Evolutionary conservation across 2,329 filamentous ascomycete genomes (phyloP).

Genomic region (Thelonectria blattea): DNA sequence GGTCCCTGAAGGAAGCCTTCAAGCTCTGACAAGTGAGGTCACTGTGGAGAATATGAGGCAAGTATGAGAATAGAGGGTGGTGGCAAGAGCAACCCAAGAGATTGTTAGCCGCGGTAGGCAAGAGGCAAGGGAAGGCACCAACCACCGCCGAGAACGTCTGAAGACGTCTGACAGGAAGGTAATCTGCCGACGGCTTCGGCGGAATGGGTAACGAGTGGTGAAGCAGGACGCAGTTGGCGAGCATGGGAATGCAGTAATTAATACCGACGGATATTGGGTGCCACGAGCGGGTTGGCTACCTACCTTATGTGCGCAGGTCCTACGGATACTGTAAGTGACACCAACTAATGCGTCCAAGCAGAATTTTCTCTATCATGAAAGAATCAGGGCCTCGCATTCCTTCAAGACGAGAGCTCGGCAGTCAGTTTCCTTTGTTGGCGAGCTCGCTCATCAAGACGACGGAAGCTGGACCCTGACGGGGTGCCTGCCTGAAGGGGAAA

Average conservation of each 20-base stretch:
- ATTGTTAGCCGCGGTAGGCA: background rate
- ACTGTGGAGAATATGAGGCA: constrained; percentile 20
- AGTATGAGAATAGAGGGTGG: constrained; percentile 3
- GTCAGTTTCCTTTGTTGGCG: too few relatives aligned
- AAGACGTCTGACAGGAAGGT: background rate
- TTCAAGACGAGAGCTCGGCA: too few relatives aligned
- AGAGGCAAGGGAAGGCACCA: constrained; percentile 7
- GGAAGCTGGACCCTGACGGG: constrained; percentile 13
- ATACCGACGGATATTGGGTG: background rate
- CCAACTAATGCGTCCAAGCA: background rate
- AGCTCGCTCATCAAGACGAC: background rate
- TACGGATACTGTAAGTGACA: background rate
- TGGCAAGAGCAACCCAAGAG: constrained; percentile 7
- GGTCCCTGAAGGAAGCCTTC: background rate
- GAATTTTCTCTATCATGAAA: too few relatives aligned
- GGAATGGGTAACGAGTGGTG: constrained; percentile 2
- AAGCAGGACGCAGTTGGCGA: background rate
- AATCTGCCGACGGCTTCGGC: background rate
- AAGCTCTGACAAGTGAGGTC: constrained; percentile 19
- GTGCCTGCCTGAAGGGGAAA: constrained; percentile 21
- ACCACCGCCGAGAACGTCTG: background rate
- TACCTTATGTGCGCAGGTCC: background rate
- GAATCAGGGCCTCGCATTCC: too few relatives aligned
- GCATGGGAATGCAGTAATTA: constrained; percentile 8
- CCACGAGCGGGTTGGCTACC: background rate